phyloP scores from a whole-genome alignment of 2,329 filamentous ascomycete genomes.

The Blastomyces silverae region DNA sequence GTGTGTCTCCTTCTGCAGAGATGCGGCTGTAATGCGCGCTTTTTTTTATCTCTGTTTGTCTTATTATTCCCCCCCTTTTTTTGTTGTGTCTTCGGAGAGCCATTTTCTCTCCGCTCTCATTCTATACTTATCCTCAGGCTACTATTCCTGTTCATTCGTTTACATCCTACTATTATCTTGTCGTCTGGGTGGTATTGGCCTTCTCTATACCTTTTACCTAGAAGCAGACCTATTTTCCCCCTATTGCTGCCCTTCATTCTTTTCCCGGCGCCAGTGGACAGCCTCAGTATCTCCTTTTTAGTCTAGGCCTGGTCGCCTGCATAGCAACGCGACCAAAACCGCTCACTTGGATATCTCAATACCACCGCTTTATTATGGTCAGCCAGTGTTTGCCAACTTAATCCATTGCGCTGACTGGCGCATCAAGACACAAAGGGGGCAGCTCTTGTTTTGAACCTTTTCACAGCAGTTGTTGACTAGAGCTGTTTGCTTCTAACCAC shows the following conservation, averaged over 20 bases:
- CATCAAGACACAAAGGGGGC: background rate
- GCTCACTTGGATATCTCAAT: background rate
- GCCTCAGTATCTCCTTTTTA: background rate
- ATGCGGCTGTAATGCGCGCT: background rate
- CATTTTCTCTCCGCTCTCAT: background rate
- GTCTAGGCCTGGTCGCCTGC: background rate
- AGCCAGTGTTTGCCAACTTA: background rate
- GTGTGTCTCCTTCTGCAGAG: slow-evolving; percentile 5
- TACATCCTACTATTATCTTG: background rate
- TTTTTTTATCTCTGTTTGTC: too few relatives aligned
- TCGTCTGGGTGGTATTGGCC: background rate
- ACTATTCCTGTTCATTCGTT: background rate
- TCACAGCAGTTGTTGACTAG: background rate
- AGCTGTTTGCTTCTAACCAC: background rate
- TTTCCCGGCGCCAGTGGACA: too few relatives aligned
- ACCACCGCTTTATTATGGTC: background rate
- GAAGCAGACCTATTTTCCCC: background rate
- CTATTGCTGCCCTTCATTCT: background rate
- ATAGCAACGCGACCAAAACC: background rate
- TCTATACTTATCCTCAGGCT: background rate
- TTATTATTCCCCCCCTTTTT: background rate
- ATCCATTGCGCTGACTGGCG: background rate
- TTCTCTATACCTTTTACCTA: slow-evolving; percentile 1
- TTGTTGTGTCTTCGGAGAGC: background rate
- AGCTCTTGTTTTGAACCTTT: background rate